Conservation (phyloP, 192 early-diverging fungal genomes). For the Rhizoclosmatium sp. region DNA sequence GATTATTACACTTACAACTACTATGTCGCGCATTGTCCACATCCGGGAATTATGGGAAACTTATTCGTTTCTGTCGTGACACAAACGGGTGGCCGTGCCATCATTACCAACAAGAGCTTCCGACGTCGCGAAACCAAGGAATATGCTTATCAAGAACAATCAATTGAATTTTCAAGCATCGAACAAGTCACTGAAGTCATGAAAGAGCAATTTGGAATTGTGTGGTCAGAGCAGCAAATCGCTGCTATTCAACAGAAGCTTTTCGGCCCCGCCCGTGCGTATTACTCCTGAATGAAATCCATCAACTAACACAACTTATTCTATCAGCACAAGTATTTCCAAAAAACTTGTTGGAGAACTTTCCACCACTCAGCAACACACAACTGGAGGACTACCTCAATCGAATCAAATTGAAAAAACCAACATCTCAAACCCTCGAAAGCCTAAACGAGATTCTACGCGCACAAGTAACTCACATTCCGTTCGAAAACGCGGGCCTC, state of each 20-base stretch:
- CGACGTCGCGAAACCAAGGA: neutral
- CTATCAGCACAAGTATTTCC: neutral
- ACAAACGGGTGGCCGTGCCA: constrained; percentile 12
- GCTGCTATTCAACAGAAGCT: neutral
- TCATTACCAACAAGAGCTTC: constrained; percentile 16
- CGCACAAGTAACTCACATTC: neutral
- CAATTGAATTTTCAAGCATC: neutral
- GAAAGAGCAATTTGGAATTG: constrained; percentile 16
- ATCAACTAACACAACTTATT: too few species aligned
- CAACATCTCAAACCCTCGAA: too few species aligned
- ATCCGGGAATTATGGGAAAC: neutral
- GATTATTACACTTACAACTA: constrained; percentile 13
- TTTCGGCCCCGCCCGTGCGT: neutral
- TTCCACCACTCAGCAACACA: neutral
- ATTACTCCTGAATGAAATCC: too few species aligned
- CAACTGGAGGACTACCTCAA: neutral
- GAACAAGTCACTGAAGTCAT: constrained; percentile 13
- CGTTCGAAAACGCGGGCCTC: constrained; percentile 10
- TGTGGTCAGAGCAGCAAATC: neutral
- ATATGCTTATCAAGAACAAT: neutral
- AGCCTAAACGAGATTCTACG: neutral
- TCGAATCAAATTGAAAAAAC: neutral
- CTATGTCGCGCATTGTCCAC: constrained; percentile 6
- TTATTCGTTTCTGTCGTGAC: constrained; percentile 20
- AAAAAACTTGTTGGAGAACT: neutral